Evolutionary conservation across 345 rosid species (phyloP), one percentile per base, ranked within the genome.

Genomic region (Syzygium oleosum): DNA sequence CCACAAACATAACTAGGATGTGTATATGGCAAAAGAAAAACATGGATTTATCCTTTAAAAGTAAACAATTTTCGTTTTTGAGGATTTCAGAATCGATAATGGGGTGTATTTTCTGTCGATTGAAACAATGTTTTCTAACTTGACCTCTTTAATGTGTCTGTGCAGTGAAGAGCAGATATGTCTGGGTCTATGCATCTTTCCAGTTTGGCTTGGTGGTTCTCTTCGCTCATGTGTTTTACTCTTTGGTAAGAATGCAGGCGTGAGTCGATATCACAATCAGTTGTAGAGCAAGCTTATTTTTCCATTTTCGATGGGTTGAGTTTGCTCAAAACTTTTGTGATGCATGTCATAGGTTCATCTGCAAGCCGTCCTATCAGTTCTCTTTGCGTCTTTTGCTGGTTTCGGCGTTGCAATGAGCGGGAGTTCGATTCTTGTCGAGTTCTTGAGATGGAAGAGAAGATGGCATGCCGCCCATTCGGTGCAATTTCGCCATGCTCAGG

Each of bases 331-430:
- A 73, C 46, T 73, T 73, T 38, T 38, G 80, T 38, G 49, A 52
- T 84, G 43, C 58, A 56, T 16, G 56, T 87, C 21, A 23, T 89
- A 96, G 99, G 96, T 97, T 85, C 80, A 87, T n/a, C 88, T 95
- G 85, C 95, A 92, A 90, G 93, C 98, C 29, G 93, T 96, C 85
- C 91, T 97, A 87, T 95, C 99, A 1, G 88, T 95, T 68, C 94
- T 95, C 58, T 93, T 97, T 1, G 96, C 98, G 14, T 94, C 98
- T 87, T 95, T 97, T 90, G 92, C 98, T 5, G 99, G 99, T 59
- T 95, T 95, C 61, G 98, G 99, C 46, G 92, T 95, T 1, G 92
- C 98, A 19, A 98, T 95, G 98, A 94, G 98, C 85, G 96, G 93
- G 52, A 94, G 98, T 87, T 95, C 99, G 22, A 92, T 96, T 11